Evolutionary conservation across 2,329 filamentous ascomycete species (phyloP), one percentile per base, ranked within the genome.

Genomic region (Colletotrichum agaves): DNA sequence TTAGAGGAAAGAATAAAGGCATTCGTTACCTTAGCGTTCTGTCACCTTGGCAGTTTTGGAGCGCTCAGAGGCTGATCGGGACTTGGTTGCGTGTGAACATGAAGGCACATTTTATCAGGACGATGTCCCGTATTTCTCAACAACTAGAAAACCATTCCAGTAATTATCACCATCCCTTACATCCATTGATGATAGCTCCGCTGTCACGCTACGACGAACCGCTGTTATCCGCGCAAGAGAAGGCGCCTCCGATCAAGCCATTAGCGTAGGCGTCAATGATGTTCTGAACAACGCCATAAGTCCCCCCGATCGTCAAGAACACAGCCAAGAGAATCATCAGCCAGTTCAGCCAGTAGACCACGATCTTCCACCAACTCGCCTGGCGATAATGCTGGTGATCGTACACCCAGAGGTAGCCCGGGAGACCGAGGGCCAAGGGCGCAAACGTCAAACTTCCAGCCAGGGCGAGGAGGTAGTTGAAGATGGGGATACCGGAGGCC

Each of bases 191-290:
- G 5, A 19, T 15, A 10, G 23, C n/a, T 11, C 17, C 1, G 15
- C 15, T 31, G 6, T 12, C 35, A 12, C 3, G 35, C 35, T 37
- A 69, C 67, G 75, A 74, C 1, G 77, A 78, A 53, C 73, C 73
- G 50, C 78, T 80, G 71, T 85, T 84, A 70, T 85, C 83, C 3
- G 78, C 81, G 67, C 83, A 85, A n/a, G 80, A 80, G 61, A 85
- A 85, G 0, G 82, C 82, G 44, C 74, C 75, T 37, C 79, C 79
- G 63, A 85, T 85, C 58, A 77, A 72, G 0, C 81, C 82, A 53
- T 78, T 77, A 4, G 78, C 80, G 72, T 87, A 87, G 1, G 85
- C 84, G 59, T 83, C 76, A 59, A 83, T 83, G 67, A 88, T 85
- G 70, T 83, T 77, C 63, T 83, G 77, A 23, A 87, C 79, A 2